Conservation (phyloP, 192 early-diverging fungal genomes). For the Backusella tuberculispora region DNA sequence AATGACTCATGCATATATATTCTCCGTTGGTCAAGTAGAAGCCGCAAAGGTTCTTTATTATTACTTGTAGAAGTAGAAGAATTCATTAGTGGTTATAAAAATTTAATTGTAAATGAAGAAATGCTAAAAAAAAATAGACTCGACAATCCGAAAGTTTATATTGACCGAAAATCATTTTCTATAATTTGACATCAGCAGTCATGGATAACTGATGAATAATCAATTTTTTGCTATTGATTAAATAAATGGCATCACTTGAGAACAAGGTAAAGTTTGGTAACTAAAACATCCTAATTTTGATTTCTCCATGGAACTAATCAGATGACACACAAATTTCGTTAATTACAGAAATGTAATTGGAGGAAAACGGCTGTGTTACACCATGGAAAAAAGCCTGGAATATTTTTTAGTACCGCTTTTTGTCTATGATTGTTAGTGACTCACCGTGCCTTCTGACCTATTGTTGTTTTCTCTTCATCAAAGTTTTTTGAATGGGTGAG, state of each 20-base stretch:
- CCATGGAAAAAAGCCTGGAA: neutral
- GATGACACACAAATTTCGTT: neutral
- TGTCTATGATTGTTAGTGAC: slow-evolving; percentile 7
- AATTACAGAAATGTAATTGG: neutral
- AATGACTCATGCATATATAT: slow-evolving; percentile 29
- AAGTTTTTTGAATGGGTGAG: neutral
- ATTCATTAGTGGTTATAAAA: neutral
- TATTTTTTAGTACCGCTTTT: neutral
- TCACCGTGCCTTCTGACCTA: slow-evolving; percentile 1
- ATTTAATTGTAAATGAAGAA: neutral
- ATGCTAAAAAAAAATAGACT: neutral
- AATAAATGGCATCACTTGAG: neutral
- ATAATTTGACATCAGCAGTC: neutral
- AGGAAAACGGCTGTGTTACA: neutral
- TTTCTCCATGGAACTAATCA: no score
- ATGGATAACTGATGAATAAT: neutral
- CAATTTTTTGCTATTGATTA: neutral
- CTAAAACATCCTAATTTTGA: neutral
- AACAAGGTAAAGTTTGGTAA: neutral
- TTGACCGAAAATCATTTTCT: neutral
- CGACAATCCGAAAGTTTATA: neutral
- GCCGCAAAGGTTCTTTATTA: slow-evolving; percentile 19
- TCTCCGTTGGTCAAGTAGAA: slow-evolving; percentile 27
- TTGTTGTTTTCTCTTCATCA: neutral
- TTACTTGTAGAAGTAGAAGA: neutral